These are phyloP conservation scores for Fusarium hostae DNA, from an alignment of 2,329 filamentous ascomycete genomes.

Conservation along the genomic window DNA sequence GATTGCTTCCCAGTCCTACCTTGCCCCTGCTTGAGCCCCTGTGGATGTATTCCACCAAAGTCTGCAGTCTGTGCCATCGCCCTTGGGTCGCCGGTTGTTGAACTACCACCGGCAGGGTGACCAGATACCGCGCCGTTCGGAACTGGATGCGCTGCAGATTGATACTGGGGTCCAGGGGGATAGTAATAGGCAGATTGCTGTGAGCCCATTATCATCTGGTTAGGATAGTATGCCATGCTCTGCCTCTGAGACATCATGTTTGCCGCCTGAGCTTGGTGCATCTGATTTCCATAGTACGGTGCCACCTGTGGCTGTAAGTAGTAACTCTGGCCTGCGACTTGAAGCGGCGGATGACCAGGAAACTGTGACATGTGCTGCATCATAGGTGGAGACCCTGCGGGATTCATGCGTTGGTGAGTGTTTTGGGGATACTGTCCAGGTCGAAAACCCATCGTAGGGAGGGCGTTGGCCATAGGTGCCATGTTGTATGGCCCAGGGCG, in stretches of 20 bases:
- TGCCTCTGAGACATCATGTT: conserved; percentile 51
- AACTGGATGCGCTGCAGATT: conserved; percentile 46
- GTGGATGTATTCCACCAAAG: conserved; percentile 6
- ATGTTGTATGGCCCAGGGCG: conserved; percentile 58
- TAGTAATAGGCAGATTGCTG: conserved; percentile 60
- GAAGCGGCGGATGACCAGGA: conserved; percentile 51
- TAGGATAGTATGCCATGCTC: conserved; percentile 58
- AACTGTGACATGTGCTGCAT: conserved; percentile 56
- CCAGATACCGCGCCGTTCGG: conserved; percentile 49
- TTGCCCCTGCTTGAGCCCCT: conserved; percentile 35
- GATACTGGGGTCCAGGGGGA: conserved; percentile 52
- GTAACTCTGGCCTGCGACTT: conserved; percentile 56
- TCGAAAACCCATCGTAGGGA: conserved; percentile 56
- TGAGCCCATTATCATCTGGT: conserved; percentile 56
- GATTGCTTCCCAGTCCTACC: conserved; percentile 36
- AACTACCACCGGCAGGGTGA: conserved; percentile 49
- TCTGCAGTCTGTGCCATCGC: conserved; percentile 31
- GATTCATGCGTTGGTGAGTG: conserved; percentile 49
- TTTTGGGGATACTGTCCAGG: conserved; percentile 52
- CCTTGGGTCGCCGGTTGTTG: conserved; percentile 43
- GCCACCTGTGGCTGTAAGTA: conserved; percentile 59
- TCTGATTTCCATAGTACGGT: conserved; percentile 58
- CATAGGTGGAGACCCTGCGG: conserved; percentile 52
- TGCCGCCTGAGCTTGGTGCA: conserved; percentile 53
- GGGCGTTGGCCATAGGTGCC: conserved; percentile 55